Evolutionary conservation across 495 filamentous ascomycete genomes (phyloP).

Genomic region (Cercophora scortea): DNA sequence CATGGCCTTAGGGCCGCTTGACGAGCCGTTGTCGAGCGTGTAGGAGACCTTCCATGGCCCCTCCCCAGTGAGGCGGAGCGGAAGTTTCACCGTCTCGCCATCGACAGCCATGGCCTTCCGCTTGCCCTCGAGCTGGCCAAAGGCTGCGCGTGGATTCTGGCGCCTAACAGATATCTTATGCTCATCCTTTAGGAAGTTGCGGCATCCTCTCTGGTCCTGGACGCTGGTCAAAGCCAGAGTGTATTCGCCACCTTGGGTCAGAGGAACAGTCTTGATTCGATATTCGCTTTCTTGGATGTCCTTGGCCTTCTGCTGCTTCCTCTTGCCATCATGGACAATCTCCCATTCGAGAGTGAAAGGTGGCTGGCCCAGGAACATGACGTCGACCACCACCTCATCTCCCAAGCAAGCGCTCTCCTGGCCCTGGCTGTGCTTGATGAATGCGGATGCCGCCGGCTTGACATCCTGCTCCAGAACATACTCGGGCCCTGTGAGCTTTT

Average conservation of each 20-base stretch:
- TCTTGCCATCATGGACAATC: conserved; percentile 80
- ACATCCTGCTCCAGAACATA: conserved; percentile 77
- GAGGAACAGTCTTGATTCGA: conserved; percentile 63
- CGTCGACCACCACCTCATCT: conserved; percentile 62
- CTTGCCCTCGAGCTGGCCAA: conserved; percentile 74
- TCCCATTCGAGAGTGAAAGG: conserved; percentile 93
- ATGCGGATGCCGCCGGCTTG: conserved; percentile 80
- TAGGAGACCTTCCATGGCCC: conserved; percentile 75
- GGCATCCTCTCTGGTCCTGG: conserved; percentile 79
- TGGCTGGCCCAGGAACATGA: conserved; percentile 68
- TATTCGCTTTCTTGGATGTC: conserved; percentile 51
- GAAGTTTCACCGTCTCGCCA: conserved; percentile 61
- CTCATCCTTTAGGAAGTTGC: conserved; percentile 71
- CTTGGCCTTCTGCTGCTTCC: conserved; percentile 56
- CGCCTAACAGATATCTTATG: conserved; percentile 76
- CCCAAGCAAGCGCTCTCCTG: conserved; percentile 69
- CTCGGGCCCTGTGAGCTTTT: conserved; percentile 41
- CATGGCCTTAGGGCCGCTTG: conserved; percentile 7
- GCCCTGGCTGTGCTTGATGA: conserved; percentile 49
- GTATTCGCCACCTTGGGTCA: conserved; percentile 80
- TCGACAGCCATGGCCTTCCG: conserved; percentile 67
- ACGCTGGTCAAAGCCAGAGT: conserved; percentile 72
- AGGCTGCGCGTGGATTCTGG: conserved; percentile 75
- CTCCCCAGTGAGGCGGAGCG: conserved; percentile 74
- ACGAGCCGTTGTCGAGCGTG: conserved; percentile 39